Evolutionary conservation across 768 basidiomycete species (phyloP).

Genomic region (Rhizopogon vulgaris): DNA sequence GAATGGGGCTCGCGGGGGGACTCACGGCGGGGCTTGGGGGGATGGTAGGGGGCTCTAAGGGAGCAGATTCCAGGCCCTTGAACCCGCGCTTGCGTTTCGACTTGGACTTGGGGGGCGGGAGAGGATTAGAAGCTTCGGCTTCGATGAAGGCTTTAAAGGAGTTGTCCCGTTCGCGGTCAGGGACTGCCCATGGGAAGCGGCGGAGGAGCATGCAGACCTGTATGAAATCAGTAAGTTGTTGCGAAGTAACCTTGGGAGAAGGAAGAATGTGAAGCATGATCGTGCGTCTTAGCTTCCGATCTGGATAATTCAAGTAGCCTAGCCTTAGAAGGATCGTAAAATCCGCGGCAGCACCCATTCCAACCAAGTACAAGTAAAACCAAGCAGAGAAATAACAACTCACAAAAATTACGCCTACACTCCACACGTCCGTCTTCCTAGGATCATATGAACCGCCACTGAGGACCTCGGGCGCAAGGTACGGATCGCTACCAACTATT

Average conservation of each 20-base stretch:
- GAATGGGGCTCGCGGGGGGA: conserved; percentile 8
- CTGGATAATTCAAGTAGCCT: background rate
- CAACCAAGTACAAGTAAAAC: background rate
- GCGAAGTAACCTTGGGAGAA: background rate
- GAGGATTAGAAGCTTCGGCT: conserved; percentile 80
- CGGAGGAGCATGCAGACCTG: conserved; percentile 86
- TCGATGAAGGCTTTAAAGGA: conserved; percentile 89
- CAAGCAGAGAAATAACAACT: conserved; percentile 8
- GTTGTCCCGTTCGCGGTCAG: conserved; percentile 88
- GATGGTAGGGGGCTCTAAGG: background rate
- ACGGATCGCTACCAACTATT: conserved; percentile 95
- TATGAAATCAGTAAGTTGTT: background rate
- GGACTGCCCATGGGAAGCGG: conserved; percentile 98
- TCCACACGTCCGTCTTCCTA: conserved; percentile 97
- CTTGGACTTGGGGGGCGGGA: conserved; percentile 21
- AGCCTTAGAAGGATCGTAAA: background rate
- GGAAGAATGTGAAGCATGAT: too few relatives aligned
- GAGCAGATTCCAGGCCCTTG: background rate
- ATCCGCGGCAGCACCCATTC: background rate
- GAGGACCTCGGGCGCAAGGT: conserved; percentile 96
- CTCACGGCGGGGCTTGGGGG: conserved; percentile 6
- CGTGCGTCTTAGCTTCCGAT: background rate
- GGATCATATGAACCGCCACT: conserved; percentile 81
- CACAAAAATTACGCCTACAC: conserved; percentile 96
- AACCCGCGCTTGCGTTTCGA: background rate